phyloP scores from a whole-genome alignment of 2,329 filamentous ascomycete genomes.

The Calonectria pseudoturangicola region DNA sequence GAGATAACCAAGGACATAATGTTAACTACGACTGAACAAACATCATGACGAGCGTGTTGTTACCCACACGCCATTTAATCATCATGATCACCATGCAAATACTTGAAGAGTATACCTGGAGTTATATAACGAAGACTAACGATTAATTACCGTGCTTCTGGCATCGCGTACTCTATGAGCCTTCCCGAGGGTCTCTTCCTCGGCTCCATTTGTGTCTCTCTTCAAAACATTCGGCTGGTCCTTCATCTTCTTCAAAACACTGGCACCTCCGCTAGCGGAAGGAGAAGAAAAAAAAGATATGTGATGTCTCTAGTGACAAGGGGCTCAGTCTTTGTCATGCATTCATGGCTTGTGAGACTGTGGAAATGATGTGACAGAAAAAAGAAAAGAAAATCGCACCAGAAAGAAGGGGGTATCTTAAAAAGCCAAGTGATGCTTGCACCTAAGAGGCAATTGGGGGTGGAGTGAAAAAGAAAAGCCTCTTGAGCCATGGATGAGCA shows the following conservation, averaged over 20 bases:
- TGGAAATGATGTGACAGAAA: slow-evolving; percentile 14
- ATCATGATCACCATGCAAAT: slow-evolving; percentile 28
- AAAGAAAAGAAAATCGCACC: slow-evolving; percentile 23
- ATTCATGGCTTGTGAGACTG: not conserved
- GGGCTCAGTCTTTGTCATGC: not conserved
- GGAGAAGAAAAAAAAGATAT: not conserved
- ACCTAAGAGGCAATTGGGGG: not conserved
- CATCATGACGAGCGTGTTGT: not conserved
- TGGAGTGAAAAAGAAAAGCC: not conserved
- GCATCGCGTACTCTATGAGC: not conserved
- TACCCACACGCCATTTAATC: not conserved
- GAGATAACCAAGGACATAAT: slow-evolving; percentile 74
- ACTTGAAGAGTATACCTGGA: slow-evolving; percentile 27
- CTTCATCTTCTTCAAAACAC: slow-evolving; percentile 26
- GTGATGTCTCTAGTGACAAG: not conserved
- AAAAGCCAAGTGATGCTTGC: slow-evolving; percentile 15
- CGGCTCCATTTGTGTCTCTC: slow-evolving; percentile 1
- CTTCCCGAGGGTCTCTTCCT: not conserved
- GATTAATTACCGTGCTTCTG: slow-evolving; percentile 21
- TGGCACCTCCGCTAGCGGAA: not conserved
- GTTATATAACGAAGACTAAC: slow-evolving; percentile 25
- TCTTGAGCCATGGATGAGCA: not conserved
- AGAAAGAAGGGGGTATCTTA: slow-evolving; percentile 21
- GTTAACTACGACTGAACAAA: not conserved
- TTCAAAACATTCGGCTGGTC: not conserved